Percentiles rank a stretch among this genome's conserved stretches.
These are phyloP conservation scores for Fomes fomentarius DNA, from an alignment of 1,284 basidiomycete species.

Conservation along the genomic window DNA sequence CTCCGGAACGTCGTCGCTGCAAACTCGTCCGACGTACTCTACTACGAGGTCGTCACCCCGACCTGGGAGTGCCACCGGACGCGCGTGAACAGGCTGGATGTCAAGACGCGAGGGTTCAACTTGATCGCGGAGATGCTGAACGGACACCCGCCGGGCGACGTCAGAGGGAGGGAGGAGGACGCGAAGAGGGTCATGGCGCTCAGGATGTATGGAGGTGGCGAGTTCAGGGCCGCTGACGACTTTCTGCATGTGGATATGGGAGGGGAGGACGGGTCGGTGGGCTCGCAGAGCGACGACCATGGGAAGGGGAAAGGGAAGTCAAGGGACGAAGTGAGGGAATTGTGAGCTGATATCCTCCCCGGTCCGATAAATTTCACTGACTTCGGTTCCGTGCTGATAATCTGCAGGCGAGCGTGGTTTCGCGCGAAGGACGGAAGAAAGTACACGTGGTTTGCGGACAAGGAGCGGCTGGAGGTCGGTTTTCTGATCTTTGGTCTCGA, in stretches of 20 bases:
- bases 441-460: conserved; percentile 36
- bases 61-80: conserved; percentile 43
- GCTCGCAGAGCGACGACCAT: neutral
- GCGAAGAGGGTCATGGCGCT: conserved; percentile 33
- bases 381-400: neutral
- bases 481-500: neutral
- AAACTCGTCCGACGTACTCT: conserved; percentile 41
- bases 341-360: conserved; percentile 6
- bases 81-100: conserved; percentile 39
- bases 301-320: conserved; percentile 2
- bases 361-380: neutral
- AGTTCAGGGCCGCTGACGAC: conserved; percentile 30
- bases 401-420: conserved; percentile 33
- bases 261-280: neutral
- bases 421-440: conserved; percentile 36
- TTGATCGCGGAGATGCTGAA: conserved; percentile 39
- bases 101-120: conserved; percentile 37
- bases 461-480: conserved; percentile 35
- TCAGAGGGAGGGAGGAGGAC: conserved; percentile 8
- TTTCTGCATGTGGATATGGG: conserved; percentile 31
- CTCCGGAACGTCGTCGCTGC: conserved; percentile 43
- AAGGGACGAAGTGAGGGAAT: conserved; percentile 7
- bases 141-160: conserved; percentile 24
- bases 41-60: conserved; percentile 47
- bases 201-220: conserved; percentile 32